Conservation (phyloP, 345 rosid genomes). For the Mallotus nudiflorus region DNA sequence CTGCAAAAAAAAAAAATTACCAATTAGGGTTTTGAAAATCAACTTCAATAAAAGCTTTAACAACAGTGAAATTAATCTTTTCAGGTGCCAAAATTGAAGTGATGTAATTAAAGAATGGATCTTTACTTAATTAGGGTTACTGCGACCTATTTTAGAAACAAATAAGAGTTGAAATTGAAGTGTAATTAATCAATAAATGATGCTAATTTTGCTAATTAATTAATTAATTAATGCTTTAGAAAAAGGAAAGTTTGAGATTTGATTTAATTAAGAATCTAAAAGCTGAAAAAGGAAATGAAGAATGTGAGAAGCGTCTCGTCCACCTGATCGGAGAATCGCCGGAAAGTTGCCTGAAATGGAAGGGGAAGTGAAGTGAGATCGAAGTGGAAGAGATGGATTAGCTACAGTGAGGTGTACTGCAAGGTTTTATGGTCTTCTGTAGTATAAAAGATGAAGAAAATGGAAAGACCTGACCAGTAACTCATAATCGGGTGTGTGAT, state of each 20-base stretch:
- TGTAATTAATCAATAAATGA: background rate
- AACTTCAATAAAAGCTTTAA: background rate
- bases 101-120: background rate
- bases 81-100: background rate
- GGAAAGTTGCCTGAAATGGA: constrained; percentile 16
- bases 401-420: background rate
- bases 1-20: background rate
- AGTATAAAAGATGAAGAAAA: background rate
- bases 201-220: too few species aligned
- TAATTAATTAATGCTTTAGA: too few species aligned
- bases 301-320: constrained; percentile 1
- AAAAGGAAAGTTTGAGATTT: too few species aligned
- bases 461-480: background rate
- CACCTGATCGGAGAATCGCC: background rate
- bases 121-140: background rate
- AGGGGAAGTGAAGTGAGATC: background rate
- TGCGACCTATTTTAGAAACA: background rate
- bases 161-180: background rate
- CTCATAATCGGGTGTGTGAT: background rate
- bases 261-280: background rate
- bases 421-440: background rate
- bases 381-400: background rate
- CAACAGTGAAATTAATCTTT: too few species aligned
- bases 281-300: background rate
- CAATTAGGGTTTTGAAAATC: background rate